Evolutionary conservation across 2,329 filamentous ascomycete genomes (phyloP), one percentile per base, ranked within the genome.

Genomic region (Exserohilum rostratum): DNA sequence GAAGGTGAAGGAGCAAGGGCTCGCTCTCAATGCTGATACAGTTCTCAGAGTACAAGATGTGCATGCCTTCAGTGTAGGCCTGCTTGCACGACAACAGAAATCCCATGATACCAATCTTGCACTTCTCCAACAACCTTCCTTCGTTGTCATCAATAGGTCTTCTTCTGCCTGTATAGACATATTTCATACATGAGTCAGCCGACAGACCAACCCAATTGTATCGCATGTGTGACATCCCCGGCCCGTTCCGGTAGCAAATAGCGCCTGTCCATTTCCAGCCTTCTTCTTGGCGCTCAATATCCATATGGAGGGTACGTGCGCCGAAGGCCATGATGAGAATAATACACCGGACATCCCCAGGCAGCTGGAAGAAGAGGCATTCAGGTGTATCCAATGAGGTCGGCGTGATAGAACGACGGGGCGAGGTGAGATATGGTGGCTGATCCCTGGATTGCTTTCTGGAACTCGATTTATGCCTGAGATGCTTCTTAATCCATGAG

Each of bases 31-130:
- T 56, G 38, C 20, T 42, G 30, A 58, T 54, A 18, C 20, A 34
- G 18, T 58, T 58, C 42, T 46, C 20, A 29, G 55, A 46, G 35
- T 58, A 61, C 22, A 61, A 20, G 29, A 50, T 7, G 13, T 58
- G 27, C 31, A 61, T 58, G 30, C 52, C 58, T 54, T 61, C 46
- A 11, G 46, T 43, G 40, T 61, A 61, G 13, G 49, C 52, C 39
- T 58, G 55, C 22, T 39, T 53, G 20, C 55, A 61, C 18, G 58
- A 56, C 13, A 58, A 38, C 39, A 58, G 39, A 27, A 56, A 56
- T 2, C 58, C 58, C 46, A 56, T 58, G 7, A 45, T 48, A 29
- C 52, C 55, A 17, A 49, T 25, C 2, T 43, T 37, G 15, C 40
- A 27, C 4, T 7, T 17, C 7, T 50, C 30, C 30, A 3, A 30